phyloP scores from a whole-genome alignment of 805 yeast genomes.

The Torulaspora quercuum region DNA sequence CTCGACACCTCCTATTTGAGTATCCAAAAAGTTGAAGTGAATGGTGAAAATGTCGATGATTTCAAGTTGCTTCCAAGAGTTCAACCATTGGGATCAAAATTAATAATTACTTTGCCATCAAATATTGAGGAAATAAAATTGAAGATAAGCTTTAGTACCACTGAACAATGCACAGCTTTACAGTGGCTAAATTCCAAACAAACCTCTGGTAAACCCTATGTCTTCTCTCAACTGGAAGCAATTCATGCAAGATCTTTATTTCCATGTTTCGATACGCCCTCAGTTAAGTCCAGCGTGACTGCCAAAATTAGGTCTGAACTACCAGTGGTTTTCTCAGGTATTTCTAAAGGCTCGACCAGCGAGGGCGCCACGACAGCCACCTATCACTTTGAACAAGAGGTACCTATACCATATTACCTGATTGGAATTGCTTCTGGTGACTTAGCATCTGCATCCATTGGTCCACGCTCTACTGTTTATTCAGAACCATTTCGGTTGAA shows the following conservation, averaged over 20 bases:
- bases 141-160: slow-evolving; percentile 60
- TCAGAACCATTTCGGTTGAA: slow-evolving; percentile 68
- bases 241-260: slow-evolving; percentile 84
- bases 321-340: slow-evolving; percentile 74
- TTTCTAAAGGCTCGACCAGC: slow-evolving; percentile 30
- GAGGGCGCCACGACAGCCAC: slow-evolving; percentile 18
- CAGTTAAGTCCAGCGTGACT: slow-evolving; percentile 64
- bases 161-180: slow-evolving; percentile 73
- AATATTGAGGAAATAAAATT: slow-evolving; percentile 29
- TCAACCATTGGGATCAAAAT: slow-evolving; percentile 60
- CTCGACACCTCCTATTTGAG: slow-evolving; percentile 68
- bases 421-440: slow-evolving; percentile 86
- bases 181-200: slow-evolving; percentile 78
- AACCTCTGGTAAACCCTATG: slow-evolving; percentile 63
- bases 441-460: slow-evolving; percentile 60
- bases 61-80: slow-evolving; percentile 36
- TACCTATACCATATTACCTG: slow-evolving; percentile 83
- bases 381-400: slow-evolving; percentile 62
- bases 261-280: slow-evolving; percentile 90
- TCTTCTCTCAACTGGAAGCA: slow-evolving; percentile 89
- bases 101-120: slow-evolving; percentile 35
- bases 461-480: slow-evolving; percentile 83
- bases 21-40: slow-evolving; percentile 44
- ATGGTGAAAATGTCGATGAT: slow-evolving; percentile 33
- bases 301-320: slow-evolving; percentile 59